Conservation (phyloP, 129 eudicot genomes). For the Chrysanthemum makinoi region DNA sequence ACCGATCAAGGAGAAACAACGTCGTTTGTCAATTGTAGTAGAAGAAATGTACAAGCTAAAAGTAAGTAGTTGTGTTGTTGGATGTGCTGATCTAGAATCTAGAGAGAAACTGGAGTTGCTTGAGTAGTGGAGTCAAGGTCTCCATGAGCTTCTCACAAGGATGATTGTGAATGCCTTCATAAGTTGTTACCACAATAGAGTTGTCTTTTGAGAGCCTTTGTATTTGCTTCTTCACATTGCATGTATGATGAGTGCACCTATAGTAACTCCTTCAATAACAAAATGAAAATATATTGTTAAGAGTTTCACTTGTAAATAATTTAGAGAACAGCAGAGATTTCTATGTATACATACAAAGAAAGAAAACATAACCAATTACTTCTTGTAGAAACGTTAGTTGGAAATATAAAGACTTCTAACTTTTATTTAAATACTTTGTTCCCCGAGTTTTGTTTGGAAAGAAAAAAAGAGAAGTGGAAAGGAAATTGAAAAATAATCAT, state of each 20-base stretch:
- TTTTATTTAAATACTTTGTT: no score
- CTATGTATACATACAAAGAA: no score
- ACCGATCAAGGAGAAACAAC: neutral
- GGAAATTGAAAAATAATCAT: no score
- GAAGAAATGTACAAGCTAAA: conserved; percentile 29
- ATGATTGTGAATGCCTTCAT: conserved; percentile 92
- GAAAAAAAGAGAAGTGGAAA: no score
- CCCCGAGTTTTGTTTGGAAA: no score
- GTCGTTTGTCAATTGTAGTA: conserved; percentile 24
- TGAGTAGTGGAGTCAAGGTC: conserved; percentile 84
- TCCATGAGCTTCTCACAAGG: conserved; percentile 99
- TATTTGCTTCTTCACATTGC: conserved; percentile 99
- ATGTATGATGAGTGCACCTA: conserved; percentile 93
- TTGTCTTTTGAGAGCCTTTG: conserved; percentile 86
- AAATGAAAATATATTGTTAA: neutral
- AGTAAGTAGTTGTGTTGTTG: conserved; percentile 19
- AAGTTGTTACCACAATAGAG: conserved; percentile 84
- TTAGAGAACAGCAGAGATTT: neutral
- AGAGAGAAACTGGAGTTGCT: conserved; percentile 96
- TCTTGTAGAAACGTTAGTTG: neutral
- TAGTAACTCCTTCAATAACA: conserved; percentile 80
- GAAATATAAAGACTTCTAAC: no score
- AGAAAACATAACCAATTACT: neutral
- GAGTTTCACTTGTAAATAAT: neutral
- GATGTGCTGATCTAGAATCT: conserved; percentile 48